Evolutionary conservation across 352 stramenopile species (phyloP).

Genomic region (Phytopythium chamaehyphon): DNA sequence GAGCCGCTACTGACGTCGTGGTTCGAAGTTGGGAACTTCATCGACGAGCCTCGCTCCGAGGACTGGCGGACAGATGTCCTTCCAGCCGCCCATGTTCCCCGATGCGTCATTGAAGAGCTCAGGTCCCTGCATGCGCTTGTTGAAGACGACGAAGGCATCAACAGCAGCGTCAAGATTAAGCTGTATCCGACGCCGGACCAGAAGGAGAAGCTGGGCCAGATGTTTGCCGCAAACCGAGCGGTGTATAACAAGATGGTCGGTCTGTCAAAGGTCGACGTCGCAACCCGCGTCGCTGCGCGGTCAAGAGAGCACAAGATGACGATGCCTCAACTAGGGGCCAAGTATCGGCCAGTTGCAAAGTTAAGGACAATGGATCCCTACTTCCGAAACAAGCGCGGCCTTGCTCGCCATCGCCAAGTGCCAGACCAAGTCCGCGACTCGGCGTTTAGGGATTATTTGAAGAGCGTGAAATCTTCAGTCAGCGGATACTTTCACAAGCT

Average conservation of each 20-base stretch:
- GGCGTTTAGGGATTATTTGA: conserved; percentile 11
- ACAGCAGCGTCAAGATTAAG: not conserved
- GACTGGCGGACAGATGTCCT: not conserved
- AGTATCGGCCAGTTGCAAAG: conserved; percentile 11
- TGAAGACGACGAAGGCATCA: not conserved
- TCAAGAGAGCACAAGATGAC: conserved; percentile 6
- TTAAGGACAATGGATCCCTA: conserved; percentile 6
- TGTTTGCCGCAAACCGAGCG: conserved; percentile 13
- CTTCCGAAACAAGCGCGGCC: conserved; percentile 9
- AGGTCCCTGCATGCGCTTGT: too few relatives aligned
- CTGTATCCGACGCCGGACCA: not conserved
- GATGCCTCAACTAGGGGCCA: not conserved
- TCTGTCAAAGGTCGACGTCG: conserved; percentile 4
- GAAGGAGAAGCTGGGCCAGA: conserved; percentile 1
- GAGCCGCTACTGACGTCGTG: conserved; percentile 4
- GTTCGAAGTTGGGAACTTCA: conserved; percentile 6
- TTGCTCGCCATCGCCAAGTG: conserved; percentile 4
- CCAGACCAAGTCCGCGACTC: conserved; percentile 6
- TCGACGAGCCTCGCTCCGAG: not conserved
- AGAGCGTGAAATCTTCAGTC: conserved; percentile 8
- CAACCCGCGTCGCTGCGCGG: not conserved
- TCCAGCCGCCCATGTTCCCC: too few relatives aligned
- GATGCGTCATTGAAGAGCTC: too few relatives aligned
- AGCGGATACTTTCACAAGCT: conserved; percentile 1
- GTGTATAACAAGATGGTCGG: conserved; percentile 18